phyloP scores from a whole-genome alignment of 202 grass and related monocot species.

The Panicum virgatum region DNA sequence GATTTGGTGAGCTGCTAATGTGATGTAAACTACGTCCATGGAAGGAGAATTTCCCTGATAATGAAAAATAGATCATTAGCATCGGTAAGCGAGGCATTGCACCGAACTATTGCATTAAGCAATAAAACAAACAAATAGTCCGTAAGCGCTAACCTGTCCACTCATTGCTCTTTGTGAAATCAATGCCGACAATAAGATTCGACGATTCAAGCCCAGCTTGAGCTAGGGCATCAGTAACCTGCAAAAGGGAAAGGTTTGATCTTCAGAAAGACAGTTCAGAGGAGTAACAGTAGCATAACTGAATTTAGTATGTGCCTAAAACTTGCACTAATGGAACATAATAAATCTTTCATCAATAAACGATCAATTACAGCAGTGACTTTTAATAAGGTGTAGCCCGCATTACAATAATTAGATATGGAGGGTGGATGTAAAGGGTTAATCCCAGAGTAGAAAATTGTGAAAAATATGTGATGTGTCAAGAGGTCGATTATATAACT shows the following conservation, averaged over 20 bases:
- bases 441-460: not conserved
- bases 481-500: not conserved
- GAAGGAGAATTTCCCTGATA: constrained; percentile 88
- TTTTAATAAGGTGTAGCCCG: not conserved
- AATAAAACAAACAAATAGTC: not conserved
- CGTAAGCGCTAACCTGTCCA: constrained; percentile 73
- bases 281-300: not conserved
- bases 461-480: not conserved
- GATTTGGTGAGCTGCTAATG: constrained; percentile 68
- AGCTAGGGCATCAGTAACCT: constrained; percentile 91
- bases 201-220: constrained; percentile 89
- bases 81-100: not conserved
- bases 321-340: not conserved
- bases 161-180: constrained; percentile 99
- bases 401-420: not conserved
- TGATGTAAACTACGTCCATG: constrained; percentile 84
- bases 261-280: not conserved
- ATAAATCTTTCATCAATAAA: not conserved
- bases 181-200: constrained; percentile 96
- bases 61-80: constrained; percentile 29
- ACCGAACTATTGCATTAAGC: not conserved
- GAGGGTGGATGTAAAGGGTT: not conserved
- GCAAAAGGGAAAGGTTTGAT: constrained; percentile 25
- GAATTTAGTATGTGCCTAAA: not conserved
- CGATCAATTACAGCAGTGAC: not conserved